Evolutionary conservation across 2,329 filamentous ascomycete genomes (phyloP).

Genomic region (Anthostomella pinea): DNA sequence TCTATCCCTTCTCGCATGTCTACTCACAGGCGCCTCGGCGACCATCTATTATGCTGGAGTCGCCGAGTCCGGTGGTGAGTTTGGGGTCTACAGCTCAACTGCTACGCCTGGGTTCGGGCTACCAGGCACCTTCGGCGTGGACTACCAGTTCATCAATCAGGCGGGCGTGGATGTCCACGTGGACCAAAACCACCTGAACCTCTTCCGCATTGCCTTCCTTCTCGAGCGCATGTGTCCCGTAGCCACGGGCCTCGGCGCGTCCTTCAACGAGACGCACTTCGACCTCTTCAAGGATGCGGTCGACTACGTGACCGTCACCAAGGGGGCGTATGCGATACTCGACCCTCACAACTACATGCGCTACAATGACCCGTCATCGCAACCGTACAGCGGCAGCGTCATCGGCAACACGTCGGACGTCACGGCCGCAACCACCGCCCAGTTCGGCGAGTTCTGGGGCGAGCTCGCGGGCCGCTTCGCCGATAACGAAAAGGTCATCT

Average conservation of each 20-base stretch:
- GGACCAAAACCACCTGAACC: slow-evolving; percentile 44
- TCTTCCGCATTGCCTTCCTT: slow-evolving; percentile 49
- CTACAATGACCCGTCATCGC: slow-evolving; percentile 48
- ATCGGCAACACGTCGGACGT: slow-evolving; percentile 46
- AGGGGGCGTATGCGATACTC: slow-evolving; percentile 45
- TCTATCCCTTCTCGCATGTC: slow-evolving; percentile 11
- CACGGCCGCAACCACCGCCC: slow-evolving; percentile 42
- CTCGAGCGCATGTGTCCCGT: slow-evolving; percentile 50
- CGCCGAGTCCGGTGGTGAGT: slow-evolving; percentile 45
- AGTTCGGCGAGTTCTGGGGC: slow-evolving; percentile 49
- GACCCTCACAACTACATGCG: slow-evolving; percentile 55
- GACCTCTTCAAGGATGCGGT: slow-evolving; percentile 43
- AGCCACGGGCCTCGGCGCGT: slow-evolving; percentile 43
- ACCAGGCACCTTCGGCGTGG: slow-evolving; percentile 47
- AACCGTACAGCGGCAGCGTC: slow-evolving; percentile 46
- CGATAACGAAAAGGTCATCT: slow-evolving; percentile 47
- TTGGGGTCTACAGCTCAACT: slow-evolving; percentile 41
- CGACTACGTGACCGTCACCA: slow-evolving; percentile 48
- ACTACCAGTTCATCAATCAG: slow-evolving; percentile 49
- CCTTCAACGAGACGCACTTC: slow-evolving; percentile 51
- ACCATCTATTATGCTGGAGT: slow-evolving; percentile 49
- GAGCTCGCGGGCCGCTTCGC: slow-evolving; percentile 45
- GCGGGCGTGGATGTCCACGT: slow-evolving; percentile 43
- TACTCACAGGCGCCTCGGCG: slow-evolving; percentile 32
- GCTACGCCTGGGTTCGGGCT: slow-evolving; percentile 39